phyloP scores from a whole-genome alignment of 208 protist species.

The Crithidia thermophila region DNA sequence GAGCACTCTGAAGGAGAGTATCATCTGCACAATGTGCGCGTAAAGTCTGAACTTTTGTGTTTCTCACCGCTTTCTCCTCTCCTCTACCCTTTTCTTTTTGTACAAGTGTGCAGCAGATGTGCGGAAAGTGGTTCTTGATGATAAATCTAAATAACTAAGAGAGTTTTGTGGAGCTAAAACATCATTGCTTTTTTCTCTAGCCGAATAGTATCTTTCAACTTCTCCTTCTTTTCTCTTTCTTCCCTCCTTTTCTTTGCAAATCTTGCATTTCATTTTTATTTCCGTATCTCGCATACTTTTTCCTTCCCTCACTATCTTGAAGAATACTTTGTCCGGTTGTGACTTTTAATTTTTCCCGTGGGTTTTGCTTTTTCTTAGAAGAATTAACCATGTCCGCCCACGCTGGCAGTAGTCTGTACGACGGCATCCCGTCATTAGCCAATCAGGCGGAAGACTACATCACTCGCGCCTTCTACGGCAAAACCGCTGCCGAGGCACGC shows the following conservation, averaged over 20 bases:
- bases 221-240: slow-evolving; percentile 2
- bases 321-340: not conserved
- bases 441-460: slow-evolving; percentile 63
- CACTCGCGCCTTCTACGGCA: slow-evolving; percentile 66
- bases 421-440: slow-evolving; percentile 31
- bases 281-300: slow-evolving; percentile 1
- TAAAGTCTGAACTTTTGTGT: no score
- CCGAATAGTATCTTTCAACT: no score
- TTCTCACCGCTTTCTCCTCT: no score
- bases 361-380: slow-evolving; percentile 2
- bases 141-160: no score
- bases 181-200: no score
- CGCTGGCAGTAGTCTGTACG: slow-evolving; percentile 22
- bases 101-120: no score
- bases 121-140: no score
- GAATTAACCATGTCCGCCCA: not conserved
- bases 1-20: no score
- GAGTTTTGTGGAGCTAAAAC: no score
- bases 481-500: slow-evolving; percentile 25
- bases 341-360: not conserved
- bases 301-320: not conserved
- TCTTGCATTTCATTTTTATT: not conserved
- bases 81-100: no score
- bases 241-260: slow-evolving; percentile 4
- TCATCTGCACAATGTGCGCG: no score